Base-by-base conservation (phyloP, 257 asterid genomes). In the Marsdenia floribunda region DNA sequence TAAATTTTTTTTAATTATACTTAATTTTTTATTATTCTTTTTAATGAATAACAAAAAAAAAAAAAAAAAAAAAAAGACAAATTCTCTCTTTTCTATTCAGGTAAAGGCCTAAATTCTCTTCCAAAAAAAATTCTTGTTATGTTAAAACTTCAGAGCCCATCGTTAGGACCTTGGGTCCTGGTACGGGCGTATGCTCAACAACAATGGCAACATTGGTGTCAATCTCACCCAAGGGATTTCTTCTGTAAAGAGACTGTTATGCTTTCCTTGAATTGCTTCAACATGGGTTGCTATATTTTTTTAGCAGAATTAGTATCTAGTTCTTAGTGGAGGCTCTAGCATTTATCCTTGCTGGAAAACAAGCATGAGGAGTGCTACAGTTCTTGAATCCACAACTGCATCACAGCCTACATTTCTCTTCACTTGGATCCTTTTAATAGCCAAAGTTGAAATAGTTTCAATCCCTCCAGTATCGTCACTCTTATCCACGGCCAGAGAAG, bases 211-310 rank as follows among this genome's bases (percentile, higher is more conserved):
- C 83, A 60, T 86, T 95, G 81, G 82, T 87, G 82, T 92, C 97
- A 35, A 92, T 91, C 75, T 95, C 99, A 65, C 81, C 47, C 52
- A 92, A 82, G 46, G 99, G 99, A 47, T 92, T 95, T 77, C 98
- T 87, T 75, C 93, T 82, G 69, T 18, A 86, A 8, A 98, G 99
- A 33, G 99, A 95, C 47, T 78, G 80, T 64, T 92, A 98, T 0
- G 95, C 96, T 79, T 89, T 92, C 85, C 96, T 92, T 1, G 98
- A 95, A 84, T 95, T 95, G 91, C 92, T 95, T 49, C 99, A 92
- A 93, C 44, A 78, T 10, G 1, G 91, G 89, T 77, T 83, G 93
- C 75, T 81, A 87, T 80, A 76, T 90, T 50, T 71, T 63, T 22
- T 82, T 86, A 47, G 24, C 52, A 35, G 46, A 50, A 18, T 49